Conservation (phyloP, 768 basidiomycete species). For the Rhodocollybia butyracea region DNA sequence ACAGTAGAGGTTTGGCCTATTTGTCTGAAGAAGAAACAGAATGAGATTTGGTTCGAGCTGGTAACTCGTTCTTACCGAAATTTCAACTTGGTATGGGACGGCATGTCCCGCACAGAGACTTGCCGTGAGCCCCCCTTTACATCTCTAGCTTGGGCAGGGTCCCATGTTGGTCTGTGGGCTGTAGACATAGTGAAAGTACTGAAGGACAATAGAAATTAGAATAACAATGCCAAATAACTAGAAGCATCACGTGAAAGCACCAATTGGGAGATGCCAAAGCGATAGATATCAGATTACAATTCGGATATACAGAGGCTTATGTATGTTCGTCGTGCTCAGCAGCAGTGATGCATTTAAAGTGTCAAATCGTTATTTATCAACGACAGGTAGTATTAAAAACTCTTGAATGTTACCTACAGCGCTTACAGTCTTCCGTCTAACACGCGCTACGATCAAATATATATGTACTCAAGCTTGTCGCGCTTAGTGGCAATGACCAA, state of each 20-base stretch:
- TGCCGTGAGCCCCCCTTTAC: slow-evolving; percentile 90
- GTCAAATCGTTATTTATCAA: too few relatives aligned
- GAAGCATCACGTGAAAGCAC: too few relatives aligned
- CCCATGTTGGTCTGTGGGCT: slow-evolving; percentile 96
- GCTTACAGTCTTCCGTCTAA: slow-evolving; percentile 6
- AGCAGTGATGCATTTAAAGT: too few relatives aligned
- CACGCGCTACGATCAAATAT: slow-evolving; percentile 26
- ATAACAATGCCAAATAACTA: too few relatives aligned
- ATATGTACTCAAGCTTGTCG: slow-evolving; percentile 34
- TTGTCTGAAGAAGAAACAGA: slow-evolving; percentile 67
- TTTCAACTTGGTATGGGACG: slow-evolving; percentile 95
- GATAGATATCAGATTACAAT: too few relatives aligned
- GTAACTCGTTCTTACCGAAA: slow-evolving; percentile 64
- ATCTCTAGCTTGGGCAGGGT: slow-evolving; percentile 91
- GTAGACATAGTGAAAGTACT: slow-evolving; percentile 60
- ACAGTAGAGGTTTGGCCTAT: slow-evolving; percentile 80
- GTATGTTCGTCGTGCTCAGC: too few relatives aligned
- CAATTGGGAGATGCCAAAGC: too few relatives aligned
- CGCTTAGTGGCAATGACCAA: slow-evolving; percentile 27
- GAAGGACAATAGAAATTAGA: neutral
- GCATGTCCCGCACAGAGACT: slow-evolving; percentile 91
- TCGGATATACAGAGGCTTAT: too few relatives aligned
- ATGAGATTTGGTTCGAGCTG: neutral
- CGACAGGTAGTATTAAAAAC: too few relatives aligned
- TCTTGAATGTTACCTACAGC: too few relatives aligned